A percentile compares a stretch with the other conserved stretches of the same genome.
Evolutionary conservation across 345 rosid species (phyloP).

Genomic region (rapeseed (Brassica napus)): Da-Ae NC_063435.1:10466501-10467000

Average conservation of each 20-base stretch:
- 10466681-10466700: conserved; percentile 62
- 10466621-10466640: conserved; percentile 91
- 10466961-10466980: conserved; percentile 15
- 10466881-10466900: conserved; percentile 41
- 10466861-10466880: conserved; percentile 43
- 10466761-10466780: background rate
- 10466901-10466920: conserved; percentile 35
- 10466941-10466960: conserved; percentile 39
- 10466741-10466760: background rate
- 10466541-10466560: background rate
- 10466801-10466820: background rate
- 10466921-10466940: conserved; percentile 37
- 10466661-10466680: conserved; percentile 64
- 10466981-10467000: conserved; percentile 58
- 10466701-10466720: conserved; percentile 53
- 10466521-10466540: conserved; percentile 39
- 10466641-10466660: conserved; percentile 56
- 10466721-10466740: conserved; percentile 47
- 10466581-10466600: background rate
- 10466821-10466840: conserved; percentile 3
- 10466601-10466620: conserved; percentile 59
- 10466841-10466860: conserved; percentile 58
- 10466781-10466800: no score
- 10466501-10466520: conserved; percentile 58
- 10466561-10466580: background rate